These are phyloP conservation scores for Capsicum baccatum DNA, from an alignment of 257 asterid genomes.

Conservation along the genomic window DNA sequence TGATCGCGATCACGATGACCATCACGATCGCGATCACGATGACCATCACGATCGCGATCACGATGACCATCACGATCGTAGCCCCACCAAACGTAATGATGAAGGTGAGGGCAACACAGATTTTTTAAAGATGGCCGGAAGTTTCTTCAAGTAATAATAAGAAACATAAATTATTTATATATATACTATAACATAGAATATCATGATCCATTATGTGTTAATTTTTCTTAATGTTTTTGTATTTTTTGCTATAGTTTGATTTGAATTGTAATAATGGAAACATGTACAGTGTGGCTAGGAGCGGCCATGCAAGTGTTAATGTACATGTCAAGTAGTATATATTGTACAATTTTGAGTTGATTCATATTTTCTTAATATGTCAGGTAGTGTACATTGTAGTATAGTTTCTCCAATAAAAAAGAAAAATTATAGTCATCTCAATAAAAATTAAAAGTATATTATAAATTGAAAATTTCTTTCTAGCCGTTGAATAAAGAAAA, in stretches of 20 bases:
- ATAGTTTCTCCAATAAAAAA: too few species aligned
- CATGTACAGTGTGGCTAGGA: not conserved
- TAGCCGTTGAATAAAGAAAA: too few species aligned
- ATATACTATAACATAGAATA: not conserved
- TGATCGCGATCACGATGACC: too few species aligned
- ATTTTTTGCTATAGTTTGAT: not conserved
- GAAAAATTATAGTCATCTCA: too few species aligned
- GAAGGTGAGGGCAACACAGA: not conserved
- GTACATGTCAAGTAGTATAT: not conserved
- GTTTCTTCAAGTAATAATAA: slow-evolving; percentile 51
- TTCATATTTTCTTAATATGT: not conserved
- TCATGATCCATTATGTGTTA: not conserved
- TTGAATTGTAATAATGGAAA: slow-evolving; percentile 12
- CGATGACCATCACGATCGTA: not conserved
- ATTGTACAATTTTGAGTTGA: not conserved
- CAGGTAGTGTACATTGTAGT: too few species aligned
- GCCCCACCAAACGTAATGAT: not conserved
- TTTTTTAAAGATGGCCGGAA: slow-evolving; percentile 43
- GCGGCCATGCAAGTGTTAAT: slow-evolving; percentile 15
- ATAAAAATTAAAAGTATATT: too few species aligned
- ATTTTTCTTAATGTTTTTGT: not conserved
- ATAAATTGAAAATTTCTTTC: too few species aligned
- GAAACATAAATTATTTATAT: not conserved
- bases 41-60: too few species aligned
- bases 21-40: not conserved